A percentile compares a stretch with the other conserved stretches of the same genome.
Conservation (phyloP, 495 filamentous ascomycete species). For the Hypomontagnella submonticulosa region DNA sequence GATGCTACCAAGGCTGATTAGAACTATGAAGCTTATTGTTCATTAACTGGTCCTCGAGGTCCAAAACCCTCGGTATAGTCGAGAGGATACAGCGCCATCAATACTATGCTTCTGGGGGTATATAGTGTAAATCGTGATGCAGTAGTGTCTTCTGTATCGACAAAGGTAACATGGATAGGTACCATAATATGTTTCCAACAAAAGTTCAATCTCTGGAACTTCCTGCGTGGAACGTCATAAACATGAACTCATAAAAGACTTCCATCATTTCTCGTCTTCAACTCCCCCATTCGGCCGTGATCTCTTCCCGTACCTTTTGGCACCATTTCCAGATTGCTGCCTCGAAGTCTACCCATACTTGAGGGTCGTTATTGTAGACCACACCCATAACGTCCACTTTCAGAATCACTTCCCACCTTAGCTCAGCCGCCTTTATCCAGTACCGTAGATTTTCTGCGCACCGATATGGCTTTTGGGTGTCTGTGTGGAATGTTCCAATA, state of each 20-base stretch:
- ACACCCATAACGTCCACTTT: slow-evolving; percentile 88
- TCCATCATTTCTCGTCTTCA: slow-evolving; percentile 3
- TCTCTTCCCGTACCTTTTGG: slow-evolving; percentile 77
- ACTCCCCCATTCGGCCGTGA: slow-evolving; percentile 59
- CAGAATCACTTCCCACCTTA: slow-evolving; percentile 90
- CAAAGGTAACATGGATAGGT: slow-evolving; percentile 14
- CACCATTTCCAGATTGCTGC: slow-evolving; percentile 83
- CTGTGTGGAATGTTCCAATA: slow-evolving; percentile 86
- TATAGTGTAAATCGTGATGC: slow-evolving; percentile 41
- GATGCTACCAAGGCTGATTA: slow-evolving; percentile 12
- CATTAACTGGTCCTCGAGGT: slow-evolving; percentile 33
- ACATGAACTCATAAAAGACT: slow-evolving; percentile 37
- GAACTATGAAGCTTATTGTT: slow-evolving; percentile 26
- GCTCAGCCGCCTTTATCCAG: slow-evolving; percentile 95
- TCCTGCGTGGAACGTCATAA: slow-evolving; percentile 33
- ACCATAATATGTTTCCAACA: slow-evolving; percentile 7
- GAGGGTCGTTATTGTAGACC: slow-evolving; percentile 71
- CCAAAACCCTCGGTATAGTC: slow-evolving; percentile 8
- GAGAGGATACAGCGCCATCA: slow-evolving; percentile 22
- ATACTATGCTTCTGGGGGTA: slow-evolving; percentile 40
- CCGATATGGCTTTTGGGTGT: slow-evolving; percentile 93
- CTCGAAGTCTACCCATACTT: slow-evolving; percentile 84
- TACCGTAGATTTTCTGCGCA: slow-evolving; percentile 91
- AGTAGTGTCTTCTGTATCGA: slow-evolving; percentile 13
- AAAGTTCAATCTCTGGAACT: slow-evolving; percentile 18